Evolutionary conservation across 176 grass and related monocot genomes (phyloP), one percentile per base, ranked within the genome.

Genomic region (Urochloa ruziziensis): DNA sequence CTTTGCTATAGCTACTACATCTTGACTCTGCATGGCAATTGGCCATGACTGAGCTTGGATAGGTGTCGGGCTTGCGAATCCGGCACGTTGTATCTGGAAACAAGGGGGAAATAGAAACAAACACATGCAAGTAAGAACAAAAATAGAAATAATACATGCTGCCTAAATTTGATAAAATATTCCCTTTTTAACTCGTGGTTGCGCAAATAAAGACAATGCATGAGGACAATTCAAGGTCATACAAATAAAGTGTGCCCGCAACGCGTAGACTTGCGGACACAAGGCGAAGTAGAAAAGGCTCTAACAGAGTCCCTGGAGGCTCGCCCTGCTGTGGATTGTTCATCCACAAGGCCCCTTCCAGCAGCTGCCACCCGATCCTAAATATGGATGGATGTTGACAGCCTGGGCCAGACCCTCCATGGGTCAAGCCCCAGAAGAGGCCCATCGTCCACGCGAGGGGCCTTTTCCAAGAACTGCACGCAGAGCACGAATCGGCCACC

Each of bases 11-110:
- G 96, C 96, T 78, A 99, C 93, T 75, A 99, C 90, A 89, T 99
- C 96, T 87, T 85, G 93, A 88, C 75, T 80, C 75, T 94, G 91
- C 62, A 99, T 91, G 69, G 91, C 93, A 85, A 99, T 90, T 81
- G 96, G 96, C 96, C 96, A 99, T 7, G 96, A 93, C 72, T 99
- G 96, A 19, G 96, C 96, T 89, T 99, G 96, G 79, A 99, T 99
- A 71, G 96, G 96, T 6, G 96, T 99, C 18, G 96, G 96, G 75
- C 77, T 82, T 80, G 91, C 76, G 18, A 99, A 99, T 80, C 96
- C 96, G 39, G 91, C 96, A 74, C 86, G 87, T 52, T 83, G 87
- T 77, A 99, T 73, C 96, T 99, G 81, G 42, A 90, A 69, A 90
- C 42, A 78, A 76, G 23, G 51, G 3, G 40, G 4, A 35, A 59